phyloP scores from a whole-genome alignment of 331 rosid genomes.

The Cydonia oblonga region DNA sequence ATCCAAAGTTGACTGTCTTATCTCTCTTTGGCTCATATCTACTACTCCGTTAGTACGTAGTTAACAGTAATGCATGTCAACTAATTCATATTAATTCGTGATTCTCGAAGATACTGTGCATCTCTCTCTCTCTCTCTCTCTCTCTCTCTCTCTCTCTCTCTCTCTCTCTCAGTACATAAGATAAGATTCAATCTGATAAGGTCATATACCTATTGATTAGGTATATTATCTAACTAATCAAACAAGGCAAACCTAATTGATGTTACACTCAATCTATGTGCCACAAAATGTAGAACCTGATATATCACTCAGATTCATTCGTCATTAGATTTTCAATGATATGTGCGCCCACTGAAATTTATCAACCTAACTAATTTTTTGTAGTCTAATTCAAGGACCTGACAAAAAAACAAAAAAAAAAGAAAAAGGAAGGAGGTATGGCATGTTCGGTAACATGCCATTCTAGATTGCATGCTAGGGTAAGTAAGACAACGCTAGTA shows the following conservation, averaged over 20 bases:
- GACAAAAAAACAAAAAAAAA: not conserved
- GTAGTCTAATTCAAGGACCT: not conserved
- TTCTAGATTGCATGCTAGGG: no score
- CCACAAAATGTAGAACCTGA: not conserved
- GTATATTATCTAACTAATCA: not conserved
- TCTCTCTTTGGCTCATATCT: no score
- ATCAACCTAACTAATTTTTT: not conserved
- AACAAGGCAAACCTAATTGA: not conserved
- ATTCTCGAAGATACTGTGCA: not conserved
- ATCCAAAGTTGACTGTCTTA: constrained; percentile 12
- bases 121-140: no score
- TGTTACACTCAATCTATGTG: not conserved
- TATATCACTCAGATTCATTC: not conserved
- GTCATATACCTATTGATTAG: no score
- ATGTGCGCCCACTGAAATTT: not conserved
- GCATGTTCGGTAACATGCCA: no score
- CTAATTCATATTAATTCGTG: not conserved
- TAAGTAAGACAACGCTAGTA: no score
- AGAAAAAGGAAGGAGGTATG: no score
- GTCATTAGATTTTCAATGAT: not conserved
- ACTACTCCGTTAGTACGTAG: not conserved
- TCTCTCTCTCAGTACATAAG: no score
- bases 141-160: no score
- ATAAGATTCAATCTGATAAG: not conserved
- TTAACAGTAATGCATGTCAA: not conserved